Conservation (phyloP, 306 rosid genomes). For the Psophocarpus tetragonolobus region DNA sequence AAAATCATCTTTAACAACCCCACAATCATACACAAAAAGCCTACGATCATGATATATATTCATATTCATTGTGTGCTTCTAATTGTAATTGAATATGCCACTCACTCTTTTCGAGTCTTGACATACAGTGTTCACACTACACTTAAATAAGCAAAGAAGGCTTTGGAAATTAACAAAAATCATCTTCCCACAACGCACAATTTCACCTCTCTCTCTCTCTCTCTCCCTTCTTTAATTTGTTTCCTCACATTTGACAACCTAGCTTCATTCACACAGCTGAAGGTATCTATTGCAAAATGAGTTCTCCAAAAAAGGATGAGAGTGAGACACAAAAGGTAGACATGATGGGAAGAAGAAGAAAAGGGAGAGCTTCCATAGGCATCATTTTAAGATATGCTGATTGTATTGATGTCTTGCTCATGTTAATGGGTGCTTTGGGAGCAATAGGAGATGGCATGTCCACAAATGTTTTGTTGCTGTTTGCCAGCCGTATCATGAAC, state of each 20-base stretch:
- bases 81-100: constrained; percentile 34
- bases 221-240: not conserved
- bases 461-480: constrained; percentile 74
- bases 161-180: constrained; percentile 22
- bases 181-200: not conserved
- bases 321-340: not conserved
- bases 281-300: constrained; percentile 31
- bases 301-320: constrained; percentile 36
- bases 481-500: constrained; percentile 88
- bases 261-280: not conserved
- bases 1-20: constrained; percentile 47
- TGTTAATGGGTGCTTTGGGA: constrained; percentile 79
- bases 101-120: constrained; percentile 13
- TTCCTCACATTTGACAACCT: constrained; percentile 4
- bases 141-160: constrained; percentile 25
- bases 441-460: constrained; percentile 97
- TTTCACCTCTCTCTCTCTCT: not conserved
- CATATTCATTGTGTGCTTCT: constrained; percentile 20
- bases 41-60: constrained; percentile 11
- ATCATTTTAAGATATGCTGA: constrained; percentile 73
- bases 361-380: constrained; percentile 38
- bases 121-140: constrained; percentile 29
- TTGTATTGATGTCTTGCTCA: constrained; percentile 72
- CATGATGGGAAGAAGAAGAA: constrained; percentile 32
- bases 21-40: constrained; percentile 36